Evolutionary conservation across 2,329 filamentous ascomycete genomes (phyloP).

Genomic region (Claviceps lovelessii): DNA sequence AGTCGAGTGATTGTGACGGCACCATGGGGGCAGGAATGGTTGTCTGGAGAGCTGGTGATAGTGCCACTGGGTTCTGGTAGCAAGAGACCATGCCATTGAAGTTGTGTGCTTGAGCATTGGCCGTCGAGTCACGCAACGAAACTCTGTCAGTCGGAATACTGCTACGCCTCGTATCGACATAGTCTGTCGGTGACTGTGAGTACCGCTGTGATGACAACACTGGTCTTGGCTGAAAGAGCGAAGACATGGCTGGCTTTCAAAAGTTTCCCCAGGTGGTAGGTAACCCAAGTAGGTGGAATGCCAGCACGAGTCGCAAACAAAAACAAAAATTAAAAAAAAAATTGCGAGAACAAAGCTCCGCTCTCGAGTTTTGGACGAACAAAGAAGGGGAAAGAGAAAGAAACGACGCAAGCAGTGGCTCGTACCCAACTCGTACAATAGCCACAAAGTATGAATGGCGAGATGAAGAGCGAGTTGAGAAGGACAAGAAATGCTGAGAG

Average conservation of each 20-base stretch:
- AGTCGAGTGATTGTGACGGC: conserved; percentile 33
- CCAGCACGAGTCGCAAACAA: conserved; percentile 12
- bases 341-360: conserved; percentile 14
- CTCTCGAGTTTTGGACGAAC: neutral
- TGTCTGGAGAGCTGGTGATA: conserved; percentile 31
- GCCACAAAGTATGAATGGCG: conserved; percentile 15
- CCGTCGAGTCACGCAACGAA: conserved; percentile 37
- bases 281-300: conserved; percentile 18
- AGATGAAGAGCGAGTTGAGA: conserved; percentile 18
- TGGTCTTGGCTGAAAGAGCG: conserved; percentile 28
- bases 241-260: conserved; percentile 18
- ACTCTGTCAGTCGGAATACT: conserved; percentile 23
- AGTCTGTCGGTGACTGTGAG: conserved; percentile 29
- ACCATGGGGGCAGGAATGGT: conserved; percentile 37
- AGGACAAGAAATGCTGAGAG: conserved; percentile 29
- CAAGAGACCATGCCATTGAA: conserved; percentile 29
- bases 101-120: conserved; percentile 34
- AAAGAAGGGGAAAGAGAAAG: neutral
- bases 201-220: conserved; percentile 38
- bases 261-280: conserved; percentile 6
- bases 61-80: conserved; percentile 27
- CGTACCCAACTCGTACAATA: conserved; percentile 8
- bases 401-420: conserved; percentile 9
- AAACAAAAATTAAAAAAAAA: no score
- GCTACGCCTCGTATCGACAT: conserved; percentile 29